A percentile compares a stretch with the other conserved stretches of the same genome.
Evolutionary conservation across 2,329 filamentous ascomycete genomes (phyloP).

Genomic region (Aspergillus persii): DNA sequence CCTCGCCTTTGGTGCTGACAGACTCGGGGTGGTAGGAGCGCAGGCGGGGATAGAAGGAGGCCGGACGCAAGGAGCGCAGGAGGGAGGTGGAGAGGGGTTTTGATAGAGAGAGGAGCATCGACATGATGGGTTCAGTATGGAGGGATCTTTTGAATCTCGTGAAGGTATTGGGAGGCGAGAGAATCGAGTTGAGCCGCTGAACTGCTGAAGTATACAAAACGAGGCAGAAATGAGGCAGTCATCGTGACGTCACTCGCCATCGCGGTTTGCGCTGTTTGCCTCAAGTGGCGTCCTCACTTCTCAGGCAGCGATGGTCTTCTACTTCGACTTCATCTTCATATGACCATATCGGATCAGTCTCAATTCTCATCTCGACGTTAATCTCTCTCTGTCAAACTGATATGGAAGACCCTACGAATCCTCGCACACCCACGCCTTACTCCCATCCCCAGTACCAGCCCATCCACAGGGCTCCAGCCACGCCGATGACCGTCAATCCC

Average conservation of each 20-base stretch:
- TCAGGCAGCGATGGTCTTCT: too few relatives aligned
- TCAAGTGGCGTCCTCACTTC: neutral
- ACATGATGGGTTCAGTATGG: neutral
- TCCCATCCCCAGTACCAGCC: neutral
- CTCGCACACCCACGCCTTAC: neutral
- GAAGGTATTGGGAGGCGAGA: neutral
- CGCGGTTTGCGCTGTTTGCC: neutral
- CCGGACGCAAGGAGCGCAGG: neutral
- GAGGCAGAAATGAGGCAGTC: neutral
- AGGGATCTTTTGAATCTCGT: neutral
- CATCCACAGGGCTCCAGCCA: neutral
- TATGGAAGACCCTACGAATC: neutral
- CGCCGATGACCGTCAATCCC: neutral
- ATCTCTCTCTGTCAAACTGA: neutral
- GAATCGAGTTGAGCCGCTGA: neutral
- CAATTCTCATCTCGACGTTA: neutral
- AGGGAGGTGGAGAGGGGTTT: neutral
- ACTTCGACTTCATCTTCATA: too few relatives aligned
- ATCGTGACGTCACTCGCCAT: neutral
- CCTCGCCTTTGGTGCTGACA: constrained; percentile 7
- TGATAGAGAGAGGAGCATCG: neutral
- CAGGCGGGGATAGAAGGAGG: neutral
- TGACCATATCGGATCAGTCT: too few relatives aligned
- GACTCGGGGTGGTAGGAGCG: neutral
- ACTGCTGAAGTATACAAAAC: neutral